Evolutionary conservation across 257 asterid species (phyloP), one percentile per base, ranked within the genome.

Genomic region (Anisodus tanguticus): DNA sequence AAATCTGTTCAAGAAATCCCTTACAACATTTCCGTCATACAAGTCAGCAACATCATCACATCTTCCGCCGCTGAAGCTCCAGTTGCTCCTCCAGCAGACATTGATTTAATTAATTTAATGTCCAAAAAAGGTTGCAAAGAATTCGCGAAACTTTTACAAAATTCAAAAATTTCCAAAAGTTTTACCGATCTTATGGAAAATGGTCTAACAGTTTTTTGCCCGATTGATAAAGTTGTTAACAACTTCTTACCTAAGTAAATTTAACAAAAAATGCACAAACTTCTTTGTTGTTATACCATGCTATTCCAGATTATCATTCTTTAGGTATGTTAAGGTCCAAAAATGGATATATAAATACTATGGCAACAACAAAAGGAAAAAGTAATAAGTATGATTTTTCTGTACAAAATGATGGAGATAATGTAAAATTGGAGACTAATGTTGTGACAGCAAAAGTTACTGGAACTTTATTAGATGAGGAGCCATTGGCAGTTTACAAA

Each of bases 1-100:
- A 95, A 93, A 7, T 91, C 97, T 2, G 17, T 95, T 0, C 79
- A 89, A 11, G 99, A 95, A 79, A 11, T 84, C 15, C 92, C 97
- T 4, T 95, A 94, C 84, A 88, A 85, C 41, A 72, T 95, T 12
- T 87, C 98, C 2, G 94, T 94, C 0, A 90, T 95, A 15, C 98
- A 95, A 81, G 91, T 95, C 85, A 93, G 95, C 72, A 86, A 81
- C 55, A 64, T 89, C 0, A 67, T 95, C 39, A n/a, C 92, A 10
- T 93, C 97, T 17, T 91, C 97, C 43, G 97, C 91, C 54, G 98
- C 98, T 5, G 98, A 91, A 81, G 99, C 98, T 9, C 98, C 98
- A 2, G 59, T 91, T 2, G 89, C 90, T 57, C 84, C 88, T 4
- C 97, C 97, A 4, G 9, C 86, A 8, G 96, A 91, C 9, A 4